A percentile compares a stretch with the other conserved stretches of the same genome.
phyloP scores from a whole-genome alignment of 768 basidiomycete genomes.

The Crucibulum laeve region DNA sequence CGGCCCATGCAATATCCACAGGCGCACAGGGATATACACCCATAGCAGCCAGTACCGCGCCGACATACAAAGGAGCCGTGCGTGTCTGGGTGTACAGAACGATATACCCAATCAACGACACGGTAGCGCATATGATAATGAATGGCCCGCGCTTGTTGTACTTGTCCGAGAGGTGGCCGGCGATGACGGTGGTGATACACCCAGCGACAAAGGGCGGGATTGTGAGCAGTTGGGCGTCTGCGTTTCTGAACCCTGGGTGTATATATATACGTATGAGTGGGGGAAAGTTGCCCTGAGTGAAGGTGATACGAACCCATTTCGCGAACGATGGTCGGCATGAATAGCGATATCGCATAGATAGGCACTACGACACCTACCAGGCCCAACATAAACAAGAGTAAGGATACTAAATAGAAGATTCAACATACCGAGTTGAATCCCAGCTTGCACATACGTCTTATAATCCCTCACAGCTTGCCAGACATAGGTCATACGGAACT shows the following conservation, averaged over 20 bases:
- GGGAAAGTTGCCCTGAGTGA: no score
- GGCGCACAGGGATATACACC: neutral
- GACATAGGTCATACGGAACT: neutral
- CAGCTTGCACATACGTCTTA: neutral
- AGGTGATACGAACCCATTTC: no score
- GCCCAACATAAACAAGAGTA: no score
- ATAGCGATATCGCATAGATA: neutral
- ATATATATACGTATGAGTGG: no score
- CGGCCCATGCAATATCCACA: neutral
- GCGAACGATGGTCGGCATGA: neutral
- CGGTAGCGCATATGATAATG: neutral
- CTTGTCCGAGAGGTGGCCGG: neutral
- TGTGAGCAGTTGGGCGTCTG: neutral
- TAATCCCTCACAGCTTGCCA: neutral
- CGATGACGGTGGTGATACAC: neutral
- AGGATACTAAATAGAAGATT: no score
- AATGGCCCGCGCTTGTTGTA: neutral
- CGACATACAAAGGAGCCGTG: neutral
- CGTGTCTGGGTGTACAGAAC: neutral
- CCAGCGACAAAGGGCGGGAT: neutral
- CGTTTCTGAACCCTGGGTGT: neutral
- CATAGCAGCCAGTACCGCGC: neutral
- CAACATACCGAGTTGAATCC: no score
- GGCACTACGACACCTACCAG: neutral
- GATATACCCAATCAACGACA: neutral